A percentile compares a stretch with the other conserved stretches of the same genome.
These are phyloP conservation scores for Candida cerambycidarum DNA, from an alignment of 805 yeast genomes.

Conservation along the genomic window DNA sequence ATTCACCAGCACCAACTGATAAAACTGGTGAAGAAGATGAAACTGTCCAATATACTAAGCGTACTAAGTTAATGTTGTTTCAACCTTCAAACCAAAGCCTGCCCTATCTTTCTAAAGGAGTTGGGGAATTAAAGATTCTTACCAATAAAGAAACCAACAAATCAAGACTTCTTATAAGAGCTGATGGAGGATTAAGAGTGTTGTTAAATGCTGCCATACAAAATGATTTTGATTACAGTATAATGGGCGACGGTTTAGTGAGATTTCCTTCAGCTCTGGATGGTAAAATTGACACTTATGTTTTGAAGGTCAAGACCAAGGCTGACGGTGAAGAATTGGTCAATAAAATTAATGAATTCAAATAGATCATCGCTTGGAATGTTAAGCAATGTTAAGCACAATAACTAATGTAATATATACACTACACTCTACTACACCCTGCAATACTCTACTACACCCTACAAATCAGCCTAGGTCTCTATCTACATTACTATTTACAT, in stretches of 20 bases:
- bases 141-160: constrained; percentile 60
- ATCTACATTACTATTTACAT: constrained; percentile 8
- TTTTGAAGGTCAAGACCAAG: constrained; percentile 75
- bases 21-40: constrained; percentile 89
- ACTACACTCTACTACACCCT: too few species aligned
- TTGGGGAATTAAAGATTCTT: constrained; percentile 79
- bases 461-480: too few species aligned
- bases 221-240: constrained; percentile 57
- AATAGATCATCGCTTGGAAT: not conserved
- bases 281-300: constrained; percentile 57
- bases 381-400: not conserved
- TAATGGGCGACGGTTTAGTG: constrained; percentile 64
- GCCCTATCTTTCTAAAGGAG: constrained; percentile 65
- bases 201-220: constrained; percentile 66
- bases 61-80: constrained; percentile 68
- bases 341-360: constrained; percentile 24
- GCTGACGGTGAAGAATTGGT: constrained; percentile 61
- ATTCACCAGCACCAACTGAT: constrained; percentile 50
- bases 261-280: constrained; percentile 52
- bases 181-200: constrained; percentile 85
- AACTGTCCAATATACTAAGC: constrained; percentile 57
- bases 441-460: too few species aligned
- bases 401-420: constrained; percentile 4
- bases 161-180: constrained; percentile 72
- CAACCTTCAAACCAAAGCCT: constrained; percentile 40